These are phyloP conservation scores for Rhododendron simsii DNA, from an alignment of 148 eudicot genomes.

Conservation along the genomic window DNA sequence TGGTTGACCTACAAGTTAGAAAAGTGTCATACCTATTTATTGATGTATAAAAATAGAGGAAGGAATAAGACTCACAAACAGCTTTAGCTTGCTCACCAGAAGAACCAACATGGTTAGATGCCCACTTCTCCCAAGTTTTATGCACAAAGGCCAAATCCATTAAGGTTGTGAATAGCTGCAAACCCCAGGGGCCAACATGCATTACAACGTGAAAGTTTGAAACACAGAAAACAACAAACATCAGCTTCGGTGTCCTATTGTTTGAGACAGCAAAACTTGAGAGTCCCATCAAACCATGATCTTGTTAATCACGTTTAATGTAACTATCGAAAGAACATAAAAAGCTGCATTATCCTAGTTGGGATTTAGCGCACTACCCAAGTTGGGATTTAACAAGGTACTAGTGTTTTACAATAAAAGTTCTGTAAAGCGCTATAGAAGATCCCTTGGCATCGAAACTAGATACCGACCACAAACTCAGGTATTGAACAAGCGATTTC, in stretches of 20 bases:
- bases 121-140: constrained; percentile 89
- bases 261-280: background rate
- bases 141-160: constrained; percentile 82
- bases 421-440: background rate
- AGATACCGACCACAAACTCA: background rate
- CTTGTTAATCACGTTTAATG: background rate
- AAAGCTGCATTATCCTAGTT: background rate
- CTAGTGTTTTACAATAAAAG: background rate
- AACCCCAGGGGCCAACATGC: background rate
- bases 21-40: background rate
- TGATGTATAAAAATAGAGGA: background rate
- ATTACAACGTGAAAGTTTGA: background rate
- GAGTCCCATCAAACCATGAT: background rate
- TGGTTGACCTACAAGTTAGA: constrained; percentile 43
- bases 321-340: background rate
- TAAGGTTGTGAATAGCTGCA: constrained; percentile 21
- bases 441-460: background rate
- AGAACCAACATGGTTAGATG: constrained; percentile 51
- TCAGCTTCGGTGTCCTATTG: background rate
- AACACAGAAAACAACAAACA: background rate
- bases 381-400: background rate
- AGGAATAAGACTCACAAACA: background rate
- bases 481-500: background rate
- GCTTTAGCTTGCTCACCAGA: constrained; percentile 49
- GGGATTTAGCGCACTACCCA: background rate